Base-by-base conservation (phyloP, 305 asterid species). In the Plantago lanceolata region DNA sequence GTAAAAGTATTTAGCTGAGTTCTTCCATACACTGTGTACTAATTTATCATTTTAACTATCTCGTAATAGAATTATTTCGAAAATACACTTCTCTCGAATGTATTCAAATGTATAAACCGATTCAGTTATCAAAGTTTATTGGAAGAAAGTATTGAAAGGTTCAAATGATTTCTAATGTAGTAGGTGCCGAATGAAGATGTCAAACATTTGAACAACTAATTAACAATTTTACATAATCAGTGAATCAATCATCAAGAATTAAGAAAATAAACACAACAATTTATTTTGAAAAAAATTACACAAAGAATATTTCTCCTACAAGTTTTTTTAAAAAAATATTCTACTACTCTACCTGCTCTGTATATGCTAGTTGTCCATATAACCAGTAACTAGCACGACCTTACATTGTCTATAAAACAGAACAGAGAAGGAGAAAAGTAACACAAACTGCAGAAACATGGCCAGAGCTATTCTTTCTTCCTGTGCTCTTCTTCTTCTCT, bases 401-500 rank as follows among this genome's bases (percentile, higher is more conserved):
- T 35, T 59, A 40, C 35, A 58, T 29, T 48, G 15, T 8, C 37
- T 54, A 63, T 52, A 67, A 31, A 26, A 19, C n/a, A 59, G 6
- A 33, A 58, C 47, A 58, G 35, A 43, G 11, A 9, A 20, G 5
- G 28, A n/a, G 6, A 19, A 31, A 4, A 61, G 3, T 28, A 4
- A 19, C 28, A 4, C 47, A 18, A 31, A 0, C 8, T 33, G 9
- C 40, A 33, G 40, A 43, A 15, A 56, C 70, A 73, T 75, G 81
- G 68, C 57, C 13, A 73, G 57, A 68, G 59, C 43, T 47, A 29
- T 68, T 18, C 52, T 51, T 26, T 57, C 60, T 50, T 19, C 31
- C 3, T 24, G 28, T 55, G 20, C 40, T 55, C 33, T 73, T 21
- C 19, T 68, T 50, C 61, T 78, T 50, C 71, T 75, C 9, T 29